phyloP scores from a whole-genome alignment of 805 yeast genomes.

The Kazachstania kunashirensis region DNA sequence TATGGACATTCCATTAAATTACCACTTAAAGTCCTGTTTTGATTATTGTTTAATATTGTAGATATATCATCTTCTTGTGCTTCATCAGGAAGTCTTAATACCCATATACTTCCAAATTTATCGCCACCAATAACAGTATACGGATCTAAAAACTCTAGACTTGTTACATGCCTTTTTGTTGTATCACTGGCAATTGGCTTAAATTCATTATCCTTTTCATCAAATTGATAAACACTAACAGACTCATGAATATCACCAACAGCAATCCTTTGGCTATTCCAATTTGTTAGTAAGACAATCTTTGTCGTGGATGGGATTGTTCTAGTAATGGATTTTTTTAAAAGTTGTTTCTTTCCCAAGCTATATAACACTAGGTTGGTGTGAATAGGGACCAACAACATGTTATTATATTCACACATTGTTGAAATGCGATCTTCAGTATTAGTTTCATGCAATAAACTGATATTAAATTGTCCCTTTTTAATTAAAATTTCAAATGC shows the following conservation, averaged over 20 bases:
- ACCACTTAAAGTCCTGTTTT: constrained; percentile 7
- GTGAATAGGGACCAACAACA: constrained; percentile 49
- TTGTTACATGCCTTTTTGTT: constrained; percentile 55
- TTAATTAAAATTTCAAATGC: constrained; percentile 11
- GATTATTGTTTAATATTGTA: background rate
- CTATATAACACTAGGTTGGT: constrained; percentile 51
- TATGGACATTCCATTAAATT: constrained; percentile 32
- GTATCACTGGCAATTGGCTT: constrained; percentile 62
- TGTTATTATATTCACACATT: constrained; percentile 47
- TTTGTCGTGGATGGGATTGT: constrained; percentile 36
- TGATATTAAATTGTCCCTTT: constrained; percentile 26
- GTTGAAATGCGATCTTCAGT: constrained; percentile 41
- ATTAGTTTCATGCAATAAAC: constrained; percentile 50
- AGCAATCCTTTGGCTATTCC: constrained; percentile 50
- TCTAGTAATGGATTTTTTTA: constrained; percentile 49
- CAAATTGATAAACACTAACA: constrained; percentile 45
- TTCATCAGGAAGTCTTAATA: constrained; percentile 48
- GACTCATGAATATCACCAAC: constrained; percentile 69
- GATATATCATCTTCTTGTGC: constrained; percentile 23
- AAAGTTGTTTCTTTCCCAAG: constrained; percentile 68
- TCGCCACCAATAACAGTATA: constrained; percentile 79
- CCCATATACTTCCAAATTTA: constrained; percentile 70
- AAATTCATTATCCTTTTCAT: constrained; percentile 40
- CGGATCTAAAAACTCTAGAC: constrained; percentile 53
- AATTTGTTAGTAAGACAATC: constrained; percentile 42